Evolutionary conservation across 176 grass and related monocot species (phyloP).

Genomic region (Paspalum notatum): DNA sequence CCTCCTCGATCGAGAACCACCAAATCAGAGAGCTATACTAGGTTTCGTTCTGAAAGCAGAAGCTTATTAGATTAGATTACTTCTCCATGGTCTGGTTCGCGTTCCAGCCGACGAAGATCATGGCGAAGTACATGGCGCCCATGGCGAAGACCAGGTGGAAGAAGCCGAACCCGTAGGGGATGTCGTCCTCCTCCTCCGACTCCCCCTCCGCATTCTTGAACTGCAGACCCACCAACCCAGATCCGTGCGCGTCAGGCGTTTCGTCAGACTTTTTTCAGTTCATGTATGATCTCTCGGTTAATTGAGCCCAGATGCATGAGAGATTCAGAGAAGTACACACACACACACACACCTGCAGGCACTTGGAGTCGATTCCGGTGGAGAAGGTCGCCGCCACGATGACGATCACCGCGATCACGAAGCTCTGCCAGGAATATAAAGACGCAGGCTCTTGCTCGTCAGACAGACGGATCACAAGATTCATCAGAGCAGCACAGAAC

Average conservation of each 20-base stretch:
- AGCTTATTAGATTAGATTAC: constrained; percentile 26
- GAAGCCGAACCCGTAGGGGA: constrained; percentile 89
- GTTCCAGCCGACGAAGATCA: constrained; percentile 98
- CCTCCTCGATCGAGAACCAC: no score
- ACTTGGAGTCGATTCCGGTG: constrained; percentile 92
- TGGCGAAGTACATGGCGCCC: constrained; percentile 98
- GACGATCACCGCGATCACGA: constrained; percentile 84
- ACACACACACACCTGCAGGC: constrained; percentile 82
- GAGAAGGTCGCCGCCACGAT: constrained; percentile 93
- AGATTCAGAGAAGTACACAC: not conserved
- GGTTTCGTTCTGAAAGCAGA: not conserved
- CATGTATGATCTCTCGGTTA: not conserved
- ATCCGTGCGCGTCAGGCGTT: not conserved
- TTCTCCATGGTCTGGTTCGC: constrained; percentile 69
- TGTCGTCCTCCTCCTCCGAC: constrained; percentile 68
- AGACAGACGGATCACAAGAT: not conserved
- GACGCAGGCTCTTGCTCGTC: not conserved
- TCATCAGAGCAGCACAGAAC: not conserved
- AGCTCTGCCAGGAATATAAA: constrained; percentile 55
- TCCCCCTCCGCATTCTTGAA: constrained; percentile 75
- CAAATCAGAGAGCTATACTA: no score
- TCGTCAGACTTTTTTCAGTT: constrained; percentile 20
- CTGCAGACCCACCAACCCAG: constrained; percentile 39
- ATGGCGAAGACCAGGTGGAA: constrained; percentile 99
- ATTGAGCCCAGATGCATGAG: not conserved